phyloP scores from a whole-genome alignment of 768 basidiomycete species.

The Mycena kentingensis region DNA sequence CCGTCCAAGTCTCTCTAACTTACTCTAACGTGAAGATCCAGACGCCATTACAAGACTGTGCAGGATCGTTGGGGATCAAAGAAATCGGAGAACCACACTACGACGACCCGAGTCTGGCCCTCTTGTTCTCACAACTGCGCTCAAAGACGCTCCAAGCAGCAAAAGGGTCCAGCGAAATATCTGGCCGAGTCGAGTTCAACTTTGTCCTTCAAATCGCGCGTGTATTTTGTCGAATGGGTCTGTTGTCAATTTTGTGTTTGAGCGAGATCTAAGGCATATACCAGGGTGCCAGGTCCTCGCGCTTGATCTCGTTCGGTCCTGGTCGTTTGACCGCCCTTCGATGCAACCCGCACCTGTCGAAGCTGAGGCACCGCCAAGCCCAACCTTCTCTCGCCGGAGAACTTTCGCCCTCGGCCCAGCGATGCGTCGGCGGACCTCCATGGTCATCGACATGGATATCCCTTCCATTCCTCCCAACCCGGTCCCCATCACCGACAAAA shows the following conservation, averaged over 20 bases:
- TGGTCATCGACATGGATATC: constrained; percentile 90
- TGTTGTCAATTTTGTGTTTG: constrained; percentile 26
- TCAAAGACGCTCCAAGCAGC: constrained; percentile 91
- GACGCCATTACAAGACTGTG: constrained; percentile 80
- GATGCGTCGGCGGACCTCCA: constrained; percentile 65
- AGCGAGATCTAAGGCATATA: constrained; percentile 4
- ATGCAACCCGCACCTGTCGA: constrained; percentile 20
- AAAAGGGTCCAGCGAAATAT: constrained; percentile 90
- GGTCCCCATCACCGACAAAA: constrained; percentile 50
- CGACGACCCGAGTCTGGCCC: constrained; percentile 90
- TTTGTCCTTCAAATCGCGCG: constrained; percentile 94
- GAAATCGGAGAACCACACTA: constrained; percentile 86
- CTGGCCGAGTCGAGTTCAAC: constrained; percentile 86
- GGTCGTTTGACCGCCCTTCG: constrained; percentile 88
- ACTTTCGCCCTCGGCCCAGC: constrained; percentile 53
- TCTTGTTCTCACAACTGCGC: constrained; percentile 87
- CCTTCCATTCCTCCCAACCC: constrained; percentile 59
- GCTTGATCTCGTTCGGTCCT: constrained; percentile 83
- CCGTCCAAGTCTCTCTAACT: not conserved
- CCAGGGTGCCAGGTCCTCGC: constrained; percentile 92
- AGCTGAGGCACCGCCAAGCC: constrained; percentile 40
- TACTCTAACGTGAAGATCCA: constrained; percentile 28
- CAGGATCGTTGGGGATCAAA: constrained; percentile 52
- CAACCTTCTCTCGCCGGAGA: constrained; percentile 44
- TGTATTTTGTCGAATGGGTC: constrained; percentile 94